Base-by-base conservation (phyloP, 78 protist species). In the Goniomonas avonlea region DNA sequence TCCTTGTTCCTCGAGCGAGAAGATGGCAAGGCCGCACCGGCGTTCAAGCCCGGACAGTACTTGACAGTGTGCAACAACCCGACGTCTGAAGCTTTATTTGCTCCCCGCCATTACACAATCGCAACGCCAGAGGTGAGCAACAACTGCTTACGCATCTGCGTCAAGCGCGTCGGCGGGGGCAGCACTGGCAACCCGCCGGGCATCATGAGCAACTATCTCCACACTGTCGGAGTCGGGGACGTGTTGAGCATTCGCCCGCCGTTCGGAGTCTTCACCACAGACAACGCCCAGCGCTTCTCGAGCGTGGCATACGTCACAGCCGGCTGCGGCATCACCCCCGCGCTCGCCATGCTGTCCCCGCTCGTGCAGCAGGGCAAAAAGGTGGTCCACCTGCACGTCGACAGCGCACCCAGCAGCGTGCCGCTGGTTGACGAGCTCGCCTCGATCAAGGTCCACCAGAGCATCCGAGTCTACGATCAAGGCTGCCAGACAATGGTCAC, bases 61-160 rank as follows among this genome's bases (percentile, higher is more conserved):
- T 5, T 56, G 35, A 56, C 32, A 5, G 9, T 56, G 35, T 5
- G 5, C 35, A 11, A 21, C 61, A 17, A 56, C 61, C 32, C 61
- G 11, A 5, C 9, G 9, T n/a, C 13, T 17, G 32, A 21, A 17
- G 18, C 13, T 17, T 25, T 17, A 11, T 21, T 56, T 25, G 61
- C 61, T 5, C 61, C 61, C 61, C 61, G 61, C 34, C 61, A 56
- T 25, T 56, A 56, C 61, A 56, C 61, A 17, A 56, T 56, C 61
- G 5, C 61, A 9, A n/a, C n/a, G n/a, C 9, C 32, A 25, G 61
- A 17, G 53, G 25, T 9, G 25, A 15, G 25, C 61, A 25, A 9
- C 5, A 25, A 18, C 61, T 25, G 18, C 18, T 25, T 56, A 11
- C 61, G 18, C 32, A 21, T 8, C 61, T n/a, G 35, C 34, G 61